These are phyloP conservation scores for Moniliella sp. DNA, from an alignment of 1,284 basidiomycete genomes.

Conservation along the genomic window DNA sequence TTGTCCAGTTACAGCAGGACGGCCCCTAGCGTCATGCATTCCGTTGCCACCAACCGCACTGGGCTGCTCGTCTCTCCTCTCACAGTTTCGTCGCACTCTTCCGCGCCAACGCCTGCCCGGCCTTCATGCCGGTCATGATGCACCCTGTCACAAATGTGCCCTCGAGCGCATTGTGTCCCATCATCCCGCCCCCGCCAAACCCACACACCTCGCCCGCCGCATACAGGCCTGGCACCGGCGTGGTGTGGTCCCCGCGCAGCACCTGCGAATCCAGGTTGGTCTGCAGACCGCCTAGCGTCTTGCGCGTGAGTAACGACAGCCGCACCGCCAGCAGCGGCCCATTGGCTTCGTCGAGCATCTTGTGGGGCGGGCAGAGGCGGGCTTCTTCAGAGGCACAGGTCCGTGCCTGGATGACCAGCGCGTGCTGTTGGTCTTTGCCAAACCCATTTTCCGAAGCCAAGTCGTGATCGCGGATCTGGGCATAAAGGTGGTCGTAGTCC, in stretches of 20 bases:
- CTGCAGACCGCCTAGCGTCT: conserved; percentile 7
- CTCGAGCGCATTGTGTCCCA: conserved; percentile 4
- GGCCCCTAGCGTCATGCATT: too few relatives aligned
- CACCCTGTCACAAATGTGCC: conserved; percentile 3
- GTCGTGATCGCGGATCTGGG: too few relatives aligned
- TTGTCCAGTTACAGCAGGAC: too few relatives aligned
- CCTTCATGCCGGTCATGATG: not conserved
- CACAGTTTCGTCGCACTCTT: too few relatives aligned
- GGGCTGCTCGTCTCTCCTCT: too few relatives aligned
- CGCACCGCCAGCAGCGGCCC: conserved; percentile 5
- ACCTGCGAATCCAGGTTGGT: conserved; percentile 5
- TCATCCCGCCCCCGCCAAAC: conserved; percentile 4
- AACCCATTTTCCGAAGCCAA: conserved; percentile 3
- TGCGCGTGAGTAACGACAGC: conserved; percentile 4
- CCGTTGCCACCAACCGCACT: too few relatives aligned
- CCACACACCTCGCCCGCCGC: conserved; percentile 6
- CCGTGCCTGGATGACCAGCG: conserved; percentile 6
- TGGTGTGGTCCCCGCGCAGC: not conserved
- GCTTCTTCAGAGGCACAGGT: conserved; percentile 2
- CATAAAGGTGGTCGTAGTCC: too few relatives aligned
- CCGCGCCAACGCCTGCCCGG: not conserved
- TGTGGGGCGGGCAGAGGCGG: conserved; percentile 4
- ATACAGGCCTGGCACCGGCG: conserved; percentile 4
- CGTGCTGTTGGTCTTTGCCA: conserved; percentile 5
- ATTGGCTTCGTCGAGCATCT: conserved; percentile 2